Conservation (phyloP, 345 rosid species). For the Eucalyptus marginata region DNA sequence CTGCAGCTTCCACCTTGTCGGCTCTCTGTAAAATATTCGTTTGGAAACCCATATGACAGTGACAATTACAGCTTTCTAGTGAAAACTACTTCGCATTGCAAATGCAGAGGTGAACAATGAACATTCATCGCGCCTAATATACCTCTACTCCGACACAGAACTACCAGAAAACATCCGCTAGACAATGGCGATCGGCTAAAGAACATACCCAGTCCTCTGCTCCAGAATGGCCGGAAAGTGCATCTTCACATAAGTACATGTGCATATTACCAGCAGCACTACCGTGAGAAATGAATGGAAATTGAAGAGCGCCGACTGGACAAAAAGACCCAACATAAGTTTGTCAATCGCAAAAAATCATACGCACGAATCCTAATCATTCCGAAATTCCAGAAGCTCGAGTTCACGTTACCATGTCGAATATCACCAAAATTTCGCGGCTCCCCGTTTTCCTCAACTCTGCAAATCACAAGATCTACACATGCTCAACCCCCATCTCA, state of each 20-base stretch:
- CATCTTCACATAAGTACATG: constrained; percentile 89
- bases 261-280: constrained; percentile 80
- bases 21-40: too few relatives aligned
- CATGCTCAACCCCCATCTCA: neutral
- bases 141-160: neutral
- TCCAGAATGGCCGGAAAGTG: constrained; percentile 93
- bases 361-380: neutral
- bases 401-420: neutral
- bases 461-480: neutral
- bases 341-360: neutral
- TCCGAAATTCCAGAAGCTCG: neutral
- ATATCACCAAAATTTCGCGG: neutral
- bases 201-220: constrained; percentile 76
- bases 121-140: neutral
- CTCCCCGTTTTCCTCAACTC: neutral
- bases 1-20: too few relatives aligned
- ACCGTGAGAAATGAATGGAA: constrained; percentile 87
- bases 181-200: neutral
- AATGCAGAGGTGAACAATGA: neutral
- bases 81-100: neutral
- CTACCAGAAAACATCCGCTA: neutral
- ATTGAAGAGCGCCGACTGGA: constrained; percentile 90
- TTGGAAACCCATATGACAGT: neutral
- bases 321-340: neutral
- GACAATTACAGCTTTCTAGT: neutral